phyloP scores from a whole-genome alignment of 2,329 filamentous ascomycete genomes.

The Xenosphaeropsis pyriputrescens region DNA sequence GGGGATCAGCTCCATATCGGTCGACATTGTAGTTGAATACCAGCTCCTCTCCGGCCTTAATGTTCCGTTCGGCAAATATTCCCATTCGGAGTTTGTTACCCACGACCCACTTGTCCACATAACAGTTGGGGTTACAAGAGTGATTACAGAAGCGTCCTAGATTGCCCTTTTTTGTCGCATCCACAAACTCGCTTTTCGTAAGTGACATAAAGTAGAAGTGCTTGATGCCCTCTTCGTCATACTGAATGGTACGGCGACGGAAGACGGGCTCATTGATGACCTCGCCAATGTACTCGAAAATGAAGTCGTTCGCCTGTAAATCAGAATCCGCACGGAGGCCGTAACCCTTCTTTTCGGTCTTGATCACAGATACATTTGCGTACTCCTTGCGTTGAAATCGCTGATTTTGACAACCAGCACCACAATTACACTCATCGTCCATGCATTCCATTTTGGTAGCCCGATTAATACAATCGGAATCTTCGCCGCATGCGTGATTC shows the following conservation, averaged over 20 bases:
- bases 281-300: conserved; percentile 97
- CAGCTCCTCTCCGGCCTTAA: conserved; percentile 82
- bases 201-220: conserved; percentile 99
- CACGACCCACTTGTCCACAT: conserved; percentile 99
- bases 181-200: conserved; percentile 89
- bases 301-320: conserved; percentile 74
- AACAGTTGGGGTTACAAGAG: conserved; percentile 97
- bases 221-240: conserved; percentile 92
- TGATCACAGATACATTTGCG: conserved; percentile 85
- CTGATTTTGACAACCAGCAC: conserved; percentile 79
- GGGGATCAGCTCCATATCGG: conserved; percentile 89
- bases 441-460: conserved; percentile 96
- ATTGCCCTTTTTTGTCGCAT: conserved; percentile 93
- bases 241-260: conserved; percentile 78
- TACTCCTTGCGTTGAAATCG: conserved; percentile 86
- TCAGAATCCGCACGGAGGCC: conserved; percentile 72
- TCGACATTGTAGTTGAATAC: conserved; percentile 99
- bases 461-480: conserved; percentile 97
- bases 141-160: conserved; percentile 97
- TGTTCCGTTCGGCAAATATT: conserved; percentile 79
- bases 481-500: conserved; percentile 85
- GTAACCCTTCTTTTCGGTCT: conserved; percentile 95
- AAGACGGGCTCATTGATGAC: conserved; percentile 91
- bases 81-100: conserved; percentile 97
- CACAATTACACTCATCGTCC: conserved; percentile 71